phyloP scores from a whole-genome alignment of 179 eudicot species.

The Camellia oleifera region DNA sequence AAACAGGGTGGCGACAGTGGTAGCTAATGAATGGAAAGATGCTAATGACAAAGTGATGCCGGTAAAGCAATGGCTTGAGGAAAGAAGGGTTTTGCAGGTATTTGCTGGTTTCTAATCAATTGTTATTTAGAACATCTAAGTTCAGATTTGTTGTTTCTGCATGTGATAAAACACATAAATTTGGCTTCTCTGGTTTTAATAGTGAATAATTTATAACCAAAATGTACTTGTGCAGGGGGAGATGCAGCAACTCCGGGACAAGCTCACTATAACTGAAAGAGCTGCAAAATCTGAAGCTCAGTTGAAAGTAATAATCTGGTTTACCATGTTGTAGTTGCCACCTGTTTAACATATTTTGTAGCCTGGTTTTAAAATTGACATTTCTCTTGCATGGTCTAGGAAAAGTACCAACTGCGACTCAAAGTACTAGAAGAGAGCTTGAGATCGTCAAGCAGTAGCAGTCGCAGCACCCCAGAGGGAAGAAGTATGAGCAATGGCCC shows the following conservation, averaged over 20 bases:
- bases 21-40: slow-evolving; percentile 78
- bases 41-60: slow-evolving; percentile 74
- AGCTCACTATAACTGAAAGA: slow-evolving; percentile 77
- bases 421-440: slow-evolving; percentile 86
- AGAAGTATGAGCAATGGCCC: slow-evolving; percentile 69
- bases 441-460: slow-evolving; percentile 54
- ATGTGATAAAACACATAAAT: neutral
- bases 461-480: slow-evolving; percentile 61
- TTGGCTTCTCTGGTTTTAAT: neutral
- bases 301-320: slow-evolving; percentile 57
- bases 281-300: slow-evolving; percentile 90
- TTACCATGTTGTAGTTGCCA: neutral
- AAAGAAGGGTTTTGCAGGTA: slow-evolving; percentile 84
- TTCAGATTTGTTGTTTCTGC: neutral
- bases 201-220: slow-evolving; percentile 2
- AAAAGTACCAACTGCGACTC: slow-evolving; percentile 78
- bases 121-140: neutral
- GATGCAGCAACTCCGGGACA: slow-evolving; percentile 91
- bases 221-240: slow-evolving; percentile 59
- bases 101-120: neutral
- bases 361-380: slow-evolving; percentile 11
- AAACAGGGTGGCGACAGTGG: slow-evolving; percentile 66
- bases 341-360: slow-evolving; percentile 8
- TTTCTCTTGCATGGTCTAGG: slow-evolving; percentile 37
- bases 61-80: slow-evolving; percentile 86